These are phyloP conservation scores for Globisporangium radiosum DNA, from an alignment of 352 stramenopile genomes.

Conservation along the genomic window DNA sequence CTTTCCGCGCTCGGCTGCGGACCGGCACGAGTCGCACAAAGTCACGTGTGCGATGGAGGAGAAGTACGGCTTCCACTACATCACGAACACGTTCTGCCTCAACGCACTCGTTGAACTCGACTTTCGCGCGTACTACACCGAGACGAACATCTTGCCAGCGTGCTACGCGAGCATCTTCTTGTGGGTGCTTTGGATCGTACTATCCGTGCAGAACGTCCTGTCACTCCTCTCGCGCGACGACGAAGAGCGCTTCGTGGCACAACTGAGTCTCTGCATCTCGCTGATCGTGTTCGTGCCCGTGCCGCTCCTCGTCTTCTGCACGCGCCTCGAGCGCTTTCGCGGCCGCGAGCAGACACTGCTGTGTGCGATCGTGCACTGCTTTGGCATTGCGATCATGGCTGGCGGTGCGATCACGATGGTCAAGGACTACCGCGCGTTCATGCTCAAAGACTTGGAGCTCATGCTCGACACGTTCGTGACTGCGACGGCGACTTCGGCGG, in stretches of 20 bases:
- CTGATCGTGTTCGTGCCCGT: conserved; percentile 64
- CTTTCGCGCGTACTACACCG: conserved; percentile 71
- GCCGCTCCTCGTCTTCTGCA: conserved; percentile 55
- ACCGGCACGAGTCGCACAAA: conserved; percentile 63
- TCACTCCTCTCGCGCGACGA: conserved; percentile 59
- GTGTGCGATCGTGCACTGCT: conserved; percentile 57
- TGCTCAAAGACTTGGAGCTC: conserved; percentile 57
- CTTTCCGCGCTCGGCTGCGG: conserved; percentile 58
- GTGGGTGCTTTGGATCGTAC: conserved; percentile 48
- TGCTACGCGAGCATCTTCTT: conserved; percentile 53
- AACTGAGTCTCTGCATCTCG: conserved; percentile 56
- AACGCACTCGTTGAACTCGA: conserved; percentile 57
- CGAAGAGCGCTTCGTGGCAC: conserved; percentile 40
- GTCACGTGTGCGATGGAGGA: conserved; percentile 63
- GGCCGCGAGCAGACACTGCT: conserved; percentile 71
- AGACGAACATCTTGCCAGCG: conserved; percentile 57
- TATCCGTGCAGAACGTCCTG: conserved; percentile 47
- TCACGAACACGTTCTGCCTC: conserved; percentile 68
- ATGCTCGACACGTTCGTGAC: conserved; percentile 59
- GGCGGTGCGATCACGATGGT: conserved; percentile 82
- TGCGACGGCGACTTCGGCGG: conserved; percentile 52
- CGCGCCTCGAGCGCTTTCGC: conserved; percentile 45
- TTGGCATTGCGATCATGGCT: conserved; percentile 65
- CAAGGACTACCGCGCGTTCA: conserved; percentile 74
- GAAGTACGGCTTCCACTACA: conserved; percentile 78